These are phyloP conservation scores for Dioscorea dumetorum DNA, from an alignment of 106 monocot genomes.

Conservation along the genomic window DNA sequence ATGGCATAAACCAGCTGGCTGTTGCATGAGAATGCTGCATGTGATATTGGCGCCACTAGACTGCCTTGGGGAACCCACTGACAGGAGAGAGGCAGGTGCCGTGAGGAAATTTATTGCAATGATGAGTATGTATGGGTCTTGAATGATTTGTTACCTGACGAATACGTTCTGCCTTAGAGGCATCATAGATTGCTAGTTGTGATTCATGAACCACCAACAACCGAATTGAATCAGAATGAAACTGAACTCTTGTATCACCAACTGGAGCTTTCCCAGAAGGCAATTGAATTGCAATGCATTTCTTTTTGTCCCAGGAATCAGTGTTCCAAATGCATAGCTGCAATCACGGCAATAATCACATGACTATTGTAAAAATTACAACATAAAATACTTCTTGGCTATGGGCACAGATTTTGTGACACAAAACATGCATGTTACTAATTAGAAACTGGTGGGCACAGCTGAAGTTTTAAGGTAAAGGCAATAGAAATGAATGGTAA, in stretches of 20 bases:
- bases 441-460: no score
- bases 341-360: not conserved
- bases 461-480: not conserved
- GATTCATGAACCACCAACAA: slow-evolving; percentile 48
- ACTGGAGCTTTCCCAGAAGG: slow-evolving; percentile 35
- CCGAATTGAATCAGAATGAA: slow-evolving; percentile 42
- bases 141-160: slow-evolving; percentile 24
- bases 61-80: slow-evolving; percentile 24
- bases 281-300: slow-evolving; percentile 33
- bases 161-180: slow-evolving; percentile 36
- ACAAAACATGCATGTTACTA: no score
- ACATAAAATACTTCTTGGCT: no score
- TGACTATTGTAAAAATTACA: no score
- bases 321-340: slow-evolving; percentile 60
- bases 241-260: slow-evolving; percentile 50
- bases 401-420: no score
- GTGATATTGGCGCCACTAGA: slow-evolving; percentile 37
- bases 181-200: slow-evolving; percentile 52
- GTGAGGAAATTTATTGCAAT: no score
- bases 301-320: slow-evolving; percentile 53
- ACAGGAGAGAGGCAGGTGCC: no score
- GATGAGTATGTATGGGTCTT: no score
- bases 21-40: slow-evolving; percentile 45
- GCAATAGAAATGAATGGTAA: not conserved
- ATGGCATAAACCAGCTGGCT: slow-evolving; percentile 45